A percentile compares a stretch with the other conserved stretches of the same genome.
These are phyloP conservation scores for Mayamaea pseudoterrestris DNA, from an alignment of 108 stramenopile genomes.

Conservation along the genomic window DNA sequence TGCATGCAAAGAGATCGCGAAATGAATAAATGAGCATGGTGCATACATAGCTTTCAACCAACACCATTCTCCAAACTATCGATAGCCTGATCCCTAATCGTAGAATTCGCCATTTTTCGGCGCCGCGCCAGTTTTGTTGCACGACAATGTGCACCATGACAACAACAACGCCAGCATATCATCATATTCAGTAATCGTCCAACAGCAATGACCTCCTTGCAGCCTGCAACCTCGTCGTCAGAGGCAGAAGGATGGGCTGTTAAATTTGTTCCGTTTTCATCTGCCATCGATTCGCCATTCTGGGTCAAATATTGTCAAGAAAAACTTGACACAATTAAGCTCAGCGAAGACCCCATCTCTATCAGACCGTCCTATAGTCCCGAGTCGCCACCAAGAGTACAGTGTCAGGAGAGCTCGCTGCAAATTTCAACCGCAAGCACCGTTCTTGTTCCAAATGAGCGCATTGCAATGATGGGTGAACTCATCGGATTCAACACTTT, in stretches of 20 bases:
- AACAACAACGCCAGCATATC: no score
- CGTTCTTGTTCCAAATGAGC: constrained; percentile 11
- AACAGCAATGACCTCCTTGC: no score
- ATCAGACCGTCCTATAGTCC: constrained; percentile 34
- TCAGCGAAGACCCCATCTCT: constrained; percentile 47
- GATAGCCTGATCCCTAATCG: no score
- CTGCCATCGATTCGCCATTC: constrained; percentile 71
- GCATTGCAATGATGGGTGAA: constrained; percentile 13
- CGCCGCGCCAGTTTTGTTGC: no score
- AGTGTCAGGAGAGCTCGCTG: constrained; percentile 27
- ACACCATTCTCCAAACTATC: no score
- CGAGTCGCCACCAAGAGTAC: constrained; percentile 22
- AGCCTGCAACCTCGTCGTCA: no score
- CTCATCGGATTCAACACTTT: constrained; percentile 59
- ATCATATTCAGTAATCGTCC: no score
- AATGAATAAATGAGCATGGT: no score
- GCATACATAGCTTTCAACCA: no score
- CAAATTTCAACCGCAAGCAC: neutral
- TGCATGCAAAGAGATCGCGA: no score
- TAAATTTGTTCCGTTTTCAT: constrained; percentile 66
- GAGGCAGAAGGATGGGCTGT: constrained; percentile 24
- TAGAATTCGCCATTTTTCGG: no score
- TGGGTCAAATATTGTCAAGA: constrained; percentile 58
- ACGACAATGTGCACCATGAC: no score
- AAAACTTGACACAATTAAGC: constrained; percentile 58